These are phyloP conservation scores for Elongisporangium anandrum DNA, from an alignment of 352 stramenopile species.

Conservation along the genomic window DNA sequence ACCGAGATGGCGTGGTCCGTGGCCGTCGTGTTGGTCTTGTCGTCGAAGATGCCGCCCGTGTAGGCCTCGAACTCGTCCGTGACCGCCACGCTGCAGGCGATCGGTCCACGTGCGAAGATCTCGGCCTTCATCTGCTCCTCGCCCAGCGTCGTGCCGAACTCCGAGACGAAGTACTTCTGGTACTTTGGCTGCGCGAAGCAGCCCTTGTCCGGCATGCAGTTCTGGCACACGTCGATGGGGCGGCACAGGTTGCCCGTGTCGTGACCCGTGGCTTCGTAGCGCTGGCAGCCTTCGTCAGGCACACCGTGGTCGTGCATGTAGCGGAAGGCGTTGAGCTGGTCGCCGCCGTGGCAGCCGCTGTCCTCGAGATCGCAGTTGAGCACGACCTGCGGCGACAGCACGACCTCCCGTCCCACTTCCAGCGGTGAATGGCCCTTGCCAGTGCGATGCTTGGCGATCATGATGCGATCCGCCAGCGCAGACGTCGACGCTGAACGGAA, in stretches of 20 bases:
- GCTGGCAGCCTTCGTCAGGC: conserved; percentile 93
- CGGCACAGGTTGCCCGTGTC: conserved; percentile 89
- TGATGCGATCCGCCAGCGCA: conserved; percentile 81
- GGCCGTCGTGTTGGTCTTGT: conserved; percentile 77
- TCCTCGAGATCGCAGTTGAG: conserved; percentile 88
- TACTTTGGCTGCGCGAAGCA: conserved; percentile 89
- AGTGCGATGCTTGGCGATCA: conserved; percentile 71
- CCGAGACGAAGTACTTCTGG: conserved; percentile 94
- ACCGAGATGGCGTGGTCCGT: conserved; percentile 94
- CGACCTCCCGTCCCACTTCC: conserved; percentile 72
- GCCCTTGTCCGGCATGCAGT: conserved; percentile 80
- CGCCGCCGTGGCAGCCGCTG: conserved; percentile 91
- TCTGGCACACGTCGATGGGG: conserved; percentile 90
- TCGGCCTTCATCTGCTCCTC: conserved; percentile 95
- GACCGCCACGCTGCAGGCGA: conserved; percentile 93
- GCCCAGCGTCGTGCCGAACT: conserved; percentile 91
- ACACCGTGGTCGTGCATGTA: conserved; percentile 90
- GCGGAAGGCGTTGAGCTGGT: conserved; percentile 89
- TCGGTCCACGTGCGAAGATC: conserved; percentile 94
- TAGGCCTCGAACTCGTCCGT: conserved; percentile 89
- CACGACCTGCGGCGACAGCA: conserved; percentile 81
- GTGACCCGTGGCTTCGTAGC: conserved; percentile 89
- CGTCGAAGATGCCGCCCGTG: conserved; percentile 90
- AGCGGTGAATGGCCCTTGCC: conserved; percentile 41
- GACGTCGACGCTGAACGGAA: conserved; percentile 71